These are phyloP conservation scores for Candida boidinii DNA, from an alignment of 805 yeast genomes.

Conservation along the genomic window DNA sequence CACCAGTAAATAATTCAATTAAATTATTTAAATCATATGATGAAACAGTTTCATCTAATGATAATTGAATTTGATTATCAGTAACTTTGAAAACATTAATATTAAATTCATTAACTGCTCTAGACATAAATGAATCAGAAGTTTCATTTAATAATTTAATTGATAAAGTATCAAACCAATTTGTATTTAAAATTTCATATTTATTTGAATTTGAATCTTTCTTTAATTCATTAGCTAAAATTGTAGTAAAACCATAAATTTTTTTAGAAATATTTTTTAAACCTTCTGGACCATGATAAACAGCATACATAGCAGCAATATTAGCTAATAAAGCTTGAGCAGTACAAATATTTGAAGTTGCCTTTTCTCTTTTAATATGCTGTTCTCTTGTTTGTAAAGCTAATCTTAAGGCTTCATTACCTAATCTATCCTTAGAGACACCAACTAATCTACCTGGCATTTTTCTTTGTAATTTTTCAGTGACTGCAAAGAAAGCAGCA, in stretches of 20 bases:
- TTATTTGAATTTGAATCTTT: constrained; percentile 30
- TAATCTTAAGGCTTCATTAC: constrained; percentile 79
- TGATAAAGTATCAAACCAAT: constrained; percentile 85
- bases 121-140: constrained; percentile 46
- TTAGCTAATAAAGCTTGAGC: constrained; percentile 96
- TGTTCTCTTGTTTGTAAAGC: constrained; percentile 98
- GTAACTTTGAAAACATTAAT: constrained; percentile 72
- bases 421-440: constrained; percentile 83
- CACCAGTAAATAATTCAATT: constrained; percentile 50
- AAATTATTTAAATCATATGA: constrained; percentile 51
- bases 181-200: constrained; percentile 38
- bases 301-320: constrained; percentile 91
- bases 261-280: constrained; percentile 69
- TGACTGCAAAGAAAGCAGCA: constrained; percentile 93
- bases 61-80: constrained; percentile 55
- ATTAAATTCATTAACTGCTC: constrained; percentile 52
- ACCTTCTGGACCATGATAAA: constrained; percentile 92
- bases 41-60: constrained; percentile 85
- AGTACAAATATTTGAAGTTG: constrained; percentile 96
- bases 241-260: constrained; percentile 63
- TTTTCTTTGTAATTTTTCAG: constrained; percentile 73
- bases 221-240: constrained; percentile 55
- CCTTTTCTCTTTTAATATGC: constrained; percentile 95
- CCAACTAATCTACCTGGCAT: constrained; percentile 97
- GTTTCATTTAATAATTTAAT: constrained; percentile 41